Evolutionary conservation across 1,284 basidiomycete species (phyloP).

Genomic region (Cutaneotrichosporon sp.): DNA sequence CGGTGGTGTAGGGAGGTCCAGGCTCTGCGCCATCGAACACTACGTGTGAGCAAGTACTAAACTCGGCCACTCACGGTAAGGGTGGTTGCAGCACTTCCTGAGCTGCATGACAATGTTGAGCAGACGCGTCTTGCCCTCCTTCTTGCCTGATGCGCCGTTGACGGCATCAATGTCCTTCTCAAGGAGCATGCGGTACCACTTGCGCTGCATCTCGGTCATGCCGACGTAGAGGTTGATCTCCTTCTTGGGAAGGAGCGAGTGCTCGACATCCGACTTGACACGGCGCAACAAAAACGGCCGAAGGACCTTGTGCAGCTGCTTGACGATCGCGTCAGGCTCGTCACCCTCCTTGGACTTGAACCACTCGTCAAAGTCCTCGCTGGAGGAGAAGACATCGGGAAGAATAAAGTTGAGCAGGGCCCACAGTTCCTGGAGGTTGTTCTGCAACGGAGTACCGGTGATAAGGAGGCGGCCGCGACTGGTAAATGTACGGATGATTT

Average conservation of each 20-base stretch:
- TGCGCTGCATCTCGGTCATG: slow-evolving; percentile 95
- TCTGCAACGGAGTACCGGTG: slow-evolving; percentile 95
- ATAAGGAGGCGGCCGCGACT: slow-evolving; percentile 87
- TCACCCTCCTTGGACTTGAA: slow-evolving; percentile 69
- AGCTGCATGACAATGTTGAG: slow-evolving; percentile 99
- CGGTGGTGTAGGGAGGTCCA: slow-evolving; percentile 96
- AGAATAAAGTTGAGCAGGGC: slow-evolving; percentile 93
- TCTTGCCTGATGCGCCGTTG: slow-evolving; percentile 92
- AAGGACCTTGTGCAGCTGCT: slow-evolving; percentile 95
- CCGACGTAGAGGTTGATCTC: slow-evolving; percentile 99
- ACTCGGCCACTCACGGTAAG: slow-evolving; percentile 48
- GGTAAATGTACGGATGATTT: slow-evolving; percentile 89
- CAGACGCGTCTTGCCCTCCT: slow-evolving; percentile 94
- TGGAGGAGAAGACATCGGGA: slow-evolving; percentile 56
- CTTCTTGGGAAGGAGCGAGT: slow-evolving; percentile 93
- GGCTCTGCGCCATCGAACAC: slow-evolving; percentile 90
- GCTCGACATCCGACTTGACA: slow-evolving; percentile 97
- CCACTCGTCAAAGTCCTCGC: slow-evolving; percentile 71
- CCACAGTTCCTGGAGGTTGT: slow-evolving; percentile 96
- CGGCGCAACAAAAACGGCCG: slow-evolving; percentile 89
- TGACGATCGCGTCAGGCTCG: slow-evolving; percentile 83
- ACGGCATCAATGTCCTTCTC: slow-evolving; percentile 99
- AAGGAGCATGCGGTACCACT: slow-evolving; percentile 92
- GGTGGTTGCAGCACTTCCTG: slow-evolving; percentile 57
- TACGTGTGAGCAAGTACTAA: not conserved